Evolutionary conservation across 1,284 basidiomycete species (phyloP), one percentile per base, ranked within the genome.

Genomic region (Austropuccinia psidii): DNA sequence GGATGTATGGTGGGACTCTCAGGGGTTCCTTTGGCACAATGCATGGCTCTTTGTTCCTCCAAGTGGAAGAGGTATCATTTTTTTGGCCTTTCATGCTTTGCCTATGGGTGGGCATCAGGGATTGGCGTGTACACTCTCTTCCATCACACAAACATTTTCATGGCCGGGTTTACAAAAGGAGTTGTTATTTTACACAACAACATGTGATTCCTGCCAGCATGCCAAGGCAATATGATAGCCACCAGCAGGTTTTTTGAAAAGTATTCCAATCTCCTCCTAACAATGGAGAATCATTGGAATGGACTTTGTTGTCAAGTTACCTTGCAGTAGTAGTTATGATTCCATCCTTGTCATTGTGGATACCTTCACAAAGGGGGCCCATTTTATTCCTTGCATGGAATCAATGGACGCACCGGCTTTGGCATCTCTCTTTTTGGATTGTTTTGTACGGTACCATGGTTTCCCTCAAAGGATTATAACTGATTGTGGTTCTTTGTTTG

Each of bases 261-360:
- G 81, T 0, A 78, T 84, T 19, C 83, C 4, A 11, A 75, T 50
- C 49, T 76, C 78, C 0, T 6, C 49, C 2, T 19, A 57, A 17
- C 84, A 83, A 0, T 86, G 82, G 79, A 77, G 78, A 33, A 78
- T 79, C 0, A 79, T 85, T 7, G 81, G 82, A 0, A 81, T 85
- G 80, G 84, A 86, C 75, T 80, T 83, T 64, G 84, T 86, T 37
- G 79, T 80, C 6, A 79, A 81, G 24, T 78, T 86, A 0, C 84
- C 84, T 0, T 8, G 5, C 7, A 81, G 80, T 0, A 75, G 78
- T 6, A 80, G 81, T 0, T 83, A 65, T 75, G 77, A 83, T 70
- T 66, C 81, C 4, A 81, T 85, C 4, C 66, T 83, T 0, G 82
- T 84, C 0, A 79, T 85, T 0, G 84, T 83, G 0, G 81, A 83